Evolutionary conservation across 2,329 filamentous ascomycete genomes (phyloP), one percentile per base, ranked within the genome.

Genomic region (Lasiodiplodia hormozganensis): DNA sequence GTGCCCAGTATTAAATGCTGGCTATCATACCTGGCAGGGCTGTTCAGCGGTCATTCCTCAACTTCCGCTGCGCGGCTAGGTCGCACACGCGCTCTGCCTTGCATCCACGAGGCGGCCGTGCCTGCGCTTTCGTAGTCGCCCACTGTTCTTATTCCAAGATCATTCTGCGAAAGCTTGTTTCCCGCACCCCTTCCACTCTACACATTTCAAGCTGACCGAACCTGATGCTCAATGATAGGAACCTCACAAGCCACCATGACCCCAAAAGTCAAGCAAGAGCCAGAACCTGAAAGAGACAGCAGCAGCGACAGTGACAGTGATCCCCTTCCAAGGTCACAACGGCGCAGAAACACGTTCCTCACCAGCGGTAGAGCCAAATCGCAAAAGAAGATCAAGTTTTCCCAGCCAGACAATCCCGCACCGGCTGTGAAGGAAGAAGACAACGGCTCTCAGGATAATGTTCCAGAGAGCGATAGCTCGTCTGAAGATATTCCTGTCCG

Each of bases 381-480:
- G 7, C 28, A 62, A 36, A 53, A 51, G 14, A 53, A 36, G 25
- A 25, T 38, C 28, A 23, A 2, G n/a, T 36, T 25, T 28, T 34
- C 31, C 3, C 36, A 53, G 23, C 25, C 21, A 11, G 7, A 8
- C 25, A 21, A 47, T 8, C 18, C 23, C 23, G 16, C 6, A 5
- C 11, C 56, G 11, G 14, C 18, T 3, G 47, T 53, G 5, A 60
- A 62, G 18, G 36, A 52, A 18, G 57, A 62, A 8, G 47, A 23
- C 28, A 36, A 56, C 7, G 21, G 54, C 28, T 52, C 54, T 8
- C 31, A 47, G 1, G 54, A 60, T 0, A 31, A 36, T 2, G n/a
- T 49, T 3, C 64, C 53, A 21, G 64, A 72, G 18, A 65, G 54
- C 23, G 70, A 65, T n/a, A 64, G 58, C 21, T 60, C 71, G 18